Evolutionary conservation across 2,329 filamentous ascomycete species (phyloP).

Genomic region (Cordyceps tenuipes): DNA sequence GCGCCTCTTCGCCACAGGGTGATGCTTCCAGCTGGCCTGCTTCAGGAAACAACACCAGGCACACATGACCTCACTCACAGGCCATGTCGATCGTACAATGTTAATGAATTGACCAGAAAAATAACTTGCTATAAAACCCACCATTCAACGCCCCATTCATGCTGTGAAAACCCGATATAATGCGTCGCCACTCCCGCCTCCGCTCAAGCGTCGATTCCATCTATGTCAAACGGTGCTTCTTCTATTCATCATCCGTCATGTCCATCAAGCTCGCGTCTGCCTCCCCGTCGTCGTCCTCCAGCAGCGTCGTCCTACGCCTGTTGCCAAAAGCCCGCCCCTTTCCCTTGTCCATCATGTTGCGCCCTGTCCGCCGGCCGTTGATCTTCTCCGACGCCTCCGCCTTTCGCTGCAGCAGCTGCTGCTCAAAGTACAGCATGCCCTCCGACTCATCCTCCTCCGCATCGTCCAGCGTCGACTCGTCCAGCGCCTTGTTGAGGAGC

Average conservation of each 20-base stretch:
- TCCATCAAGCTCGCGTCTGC: conserved; percentile 45
- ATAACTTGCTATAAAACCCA: background rate
- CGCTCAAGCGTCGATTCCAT: background rate
- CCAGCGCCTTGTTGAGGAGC: conserved; percentile 62
- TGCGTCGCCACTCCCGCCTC: background rate
- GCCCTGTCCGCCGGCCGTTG: conserved; percentile 20
- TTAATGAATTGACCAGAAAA: background rate
- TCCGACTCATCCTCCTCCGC: conserved; percentile 39
- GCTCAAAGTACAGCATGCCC: conserved; percentile 43
- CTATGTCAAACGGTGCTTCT: background rate
- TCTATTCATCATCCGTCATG: conserved; percentile 45
- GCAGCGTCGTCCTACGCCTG: conserved; percentile 22
- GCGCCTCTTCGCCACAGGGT: background rate
- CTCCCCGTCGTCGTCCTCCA: conserved; percentile 26
- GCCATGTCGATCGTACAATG: background rate
- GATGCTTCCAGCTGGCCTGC: background rate
- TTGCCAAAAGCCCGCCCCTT: conserved; percentile 35
- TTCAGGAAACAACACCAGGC: background rate
- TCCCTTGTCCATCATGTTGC: conserved; percentile 31
- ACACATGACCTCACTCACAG: background rate
- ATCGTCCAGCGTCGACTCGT: conserved; percentile 46
- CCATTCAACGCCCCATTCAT: conserved; percentile 5
- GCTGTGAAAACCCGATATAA: background rate
- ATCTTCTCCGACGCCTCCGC: conserved; percentile 32
- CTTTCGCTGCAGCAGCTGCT: conserved; percentile 40